phyloP scores from a whole-genome alignment of 176 grass and related monocot species.

The Eragrostis curvula region DNA sequence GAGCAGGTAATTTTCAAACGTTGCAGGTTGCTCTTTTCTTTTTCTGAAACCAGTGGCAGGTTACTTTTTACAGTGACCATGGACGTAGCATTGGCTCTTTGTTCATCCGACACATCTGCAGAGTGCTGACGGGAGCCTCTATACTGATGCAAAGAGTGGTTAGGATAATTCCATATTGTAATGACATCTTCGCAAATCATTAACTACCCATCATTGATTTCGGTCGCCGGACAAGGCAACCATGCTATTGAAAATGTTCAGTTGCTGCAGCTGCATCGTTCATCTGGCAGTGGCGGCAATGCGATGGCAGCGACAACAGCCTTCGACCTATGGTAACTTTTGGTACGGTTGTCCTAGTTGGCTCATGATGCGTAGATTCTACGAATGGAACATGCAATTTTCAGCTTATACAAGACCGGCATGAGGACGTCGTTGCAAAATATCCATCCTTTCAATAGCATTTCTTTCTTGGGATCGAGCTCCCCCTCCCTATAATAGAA shows the following conservation, averaged over 20 bases:
- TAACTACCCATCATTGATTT: constrained; percentile 46
- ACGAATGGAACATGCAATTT: constrained; percentile 36
- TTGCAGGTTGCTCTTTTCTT: constrained; percentile 18
- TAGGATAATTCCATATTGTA: constrained; percentile 48
- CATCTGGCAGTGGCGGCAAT: constrained; percentile 36
- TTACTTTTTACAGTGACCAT: constrained; percentile 45
- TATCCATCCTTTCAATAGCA: constrained; percentile 33
- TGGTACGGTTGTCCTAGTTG: constrained; percentile 36
- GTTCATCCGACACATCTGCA: constrained; percentile 16
- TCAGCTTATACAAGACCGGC: constrained; percentile 34
- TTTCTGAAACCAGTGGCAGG: constrained; percentile 31
- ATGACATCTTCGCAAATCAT: constrained; percentile 33
- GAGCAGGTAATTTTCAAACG: constrained; percentile 34
- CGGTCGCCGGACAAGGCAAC: neutral
- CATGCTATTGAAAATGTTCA: constrained; percentile 25
- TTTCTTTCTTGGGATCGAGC: constrained; percentile 17
- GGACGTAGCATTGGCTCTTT: neutral
- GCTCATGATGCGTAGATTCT: neutral
- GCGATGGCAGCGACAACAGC: constrained; percentile 34
- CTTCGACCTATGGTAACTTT: constrained; percentile 23
- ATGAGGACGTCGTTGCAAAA: constrained; percentile 21
- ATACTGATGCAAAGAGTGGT: constrained; percentile 41
- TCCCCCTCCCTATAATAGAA: constrained; percentile 27
- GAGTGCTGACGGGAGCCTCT: neutral
- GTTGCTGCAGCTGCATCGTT: constrained; percentile 17